Percentiles rank a stretch among this genome's conserved stretches.
Evolutionary conservation across 192 early-diverging fungal genomes (phyloP).

Genomic region (Helicostylum pulchrum): DNA sequence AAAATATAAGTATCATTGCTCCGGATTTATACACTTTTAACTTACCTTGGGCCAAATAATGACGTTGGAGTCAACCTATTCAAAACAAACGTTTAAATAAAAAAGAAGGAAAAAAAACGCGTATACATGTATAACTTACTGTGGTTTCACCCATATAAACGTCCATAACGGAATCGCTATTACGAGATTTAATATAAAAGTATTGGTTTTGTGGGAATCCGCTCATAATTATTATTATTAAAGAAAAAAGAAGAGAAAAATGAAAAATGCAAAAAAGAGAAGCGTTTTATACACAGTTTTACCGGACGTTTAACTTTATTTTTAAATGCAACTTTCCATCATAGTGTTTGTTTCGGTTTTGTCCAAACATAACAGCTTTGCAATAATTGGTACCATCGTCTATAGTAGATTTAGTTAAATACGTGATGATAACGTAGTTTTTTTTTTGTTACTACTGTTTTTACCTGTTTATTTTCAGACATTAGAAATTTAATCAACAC

Average conservation of each 20-base stretch:
- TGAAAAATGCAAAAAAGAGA: background rate
- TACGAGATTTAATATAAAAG: constrained; percentile 21
- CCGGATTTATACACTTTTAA: background rate
- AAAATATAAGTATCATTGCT: background rate
- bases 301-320: background rate
- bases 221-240: constrained; percentile 11
- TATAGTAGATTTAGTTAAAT: background rate
- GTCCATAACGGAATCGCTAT: constrained; percentile 20
- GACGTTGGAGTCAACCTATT: constrained; percentile 18
- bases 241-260: background rate
- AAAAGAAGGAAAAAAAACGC: background rate
- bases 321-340: background rate
- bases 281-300: no score
- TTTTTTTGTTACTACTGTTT: background rate
- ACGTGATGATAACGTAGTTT: background rate
- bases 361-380: constrained; percentile 30
- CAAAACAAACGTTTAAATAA: background rate
- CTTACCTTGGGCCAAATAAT: constrained; percentile 27
- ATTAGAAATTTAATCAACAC: constrained; percentile 64
- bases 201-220: constrained; percentile 17
- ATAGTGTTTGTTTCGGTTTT: constrained; percentile 27
- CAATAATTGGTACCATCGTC: constrained; percentile 31
- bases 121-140: background rate
- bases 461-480: constrained; percentile 39
- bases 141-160: constrained; percentile 24